Conservation (phyloP, 805 yeast genomes). For the Scheffersomyces spartinae region DNA sequence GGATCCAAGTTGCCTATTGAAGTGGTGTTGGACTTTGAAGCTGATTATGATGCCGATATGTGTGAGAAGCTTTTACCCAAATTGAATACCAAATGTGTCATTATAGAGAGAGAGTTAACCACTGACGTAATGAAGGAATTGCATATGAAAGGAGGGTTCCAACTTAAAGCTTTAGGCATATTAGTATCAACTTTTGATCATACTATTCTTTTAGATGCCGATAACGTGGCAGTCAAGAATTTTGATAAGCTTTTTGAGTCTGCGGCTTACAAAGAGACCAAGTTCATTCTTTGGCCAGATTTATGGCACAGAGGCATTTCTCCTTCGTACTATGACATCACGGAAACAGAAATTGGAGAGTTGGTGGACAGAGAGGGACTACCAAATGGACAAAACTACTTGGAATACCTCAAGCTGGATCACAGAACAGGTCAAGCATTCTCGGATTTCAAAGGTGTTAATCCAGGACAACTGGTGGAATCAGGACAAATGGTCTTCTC, state of each 20-base stretch:
- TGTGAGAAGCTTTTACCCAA: conserved; percentile 15
- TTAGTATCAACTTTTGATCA: conserved; percentile 22
- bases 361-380: conserved; percentile 16
- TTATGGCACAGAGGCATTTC: conserved; percentile 22
- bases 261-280: conserved; percentile 4
- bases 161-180: conserved; percentile 19
- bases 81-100: conserved; percentile 16
- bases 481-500: conserved; percentile 25
- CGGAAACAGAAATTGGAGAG: conserved; percentile 18
- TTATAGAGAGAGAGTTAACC: conserved; percentile 15
- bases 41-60: conserved; percentile 13
- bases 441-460: conserved; percentile 23
- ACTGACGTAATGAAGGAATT: conserved; percentile 8
- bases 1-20: conserved; percentile 26
- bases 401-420: conserved; percentile 10
- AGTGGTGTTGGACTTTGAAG: conserved; percentile 15
- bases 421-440: conserved; percentile 9
- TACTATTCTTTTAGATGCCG: conserved; percentile 21
- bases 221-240: conserved; percentile 19
- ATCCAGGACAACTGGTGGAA: conserved; percentile 17
- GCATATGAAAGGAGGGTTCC: conserved; percentile 11
- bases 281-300: conserved; percentile 29
- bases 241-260: conserved; percentile 14
- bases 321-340: conserved; percentile 20
- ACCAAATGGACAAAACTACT: conserved; percentile 12